Base-by-base conservation (phyloP, 345 rosid species). In the Citrus glauca region DNA sequence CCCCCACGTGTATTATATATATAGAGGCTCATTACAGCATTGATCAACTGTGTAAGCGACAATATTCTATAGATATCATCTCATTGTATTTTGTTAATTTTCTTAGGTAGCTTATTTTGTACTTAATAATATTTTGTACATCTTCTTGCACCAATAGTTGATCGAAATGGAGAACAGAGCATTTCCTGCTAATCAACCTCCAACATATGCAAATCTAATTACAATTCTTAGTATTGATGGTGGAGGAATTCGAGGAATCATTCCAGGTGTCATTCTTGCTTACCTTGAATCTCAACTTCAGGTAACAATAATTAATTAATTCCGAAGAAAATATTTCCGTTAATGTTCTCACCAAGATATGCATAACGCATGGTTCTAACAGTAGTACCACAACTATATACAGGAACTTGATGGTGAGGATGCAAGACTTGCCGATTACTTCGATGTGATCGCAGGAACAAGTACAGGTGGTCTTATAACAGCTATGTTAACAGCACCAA, bases 211-310 rank as follows among this genome's bases (percentile, higher is more conserved):
- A 24, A 76, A 84, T 2, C 93, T 90, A 11, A 79, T 89, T 22
- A 89, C 98, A 9, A 60, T 91, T 65, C 90, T 93, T 17, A 90
- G 98, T 69, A 76, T 93, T 27, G 98, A 93, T 61, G 98, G 96
- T 10, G 98, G 98, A 30, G 96, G 93, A 27, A 76, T 93, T 35
- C 66, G 90, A 80, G 96, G 94, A 75, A 84, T 89, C 77, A 89
- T 93, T 63, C 84, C 94, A 3, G 93, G 90, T 27, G 93, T 89
- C 9, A 77, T 91, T 72, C 92, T 93, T 40, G 85, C 81, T 55
- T 81, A 65, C 72, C 94, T 93, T n/a, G 94, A 93, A 78, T 87
- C 91, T 61, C 84, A 93, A 71, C 93, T 93, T 82, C 96, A 93
- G 98, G 98, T 92, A 69, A 53, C 16, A 6, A 5, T 53, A 6